Evolutionary conservation across 495 filamentous ascomycete genomes (phyloP), one percentile per base, ranked within the genome.

Genomic region (Lasiosphaeria miniovina): DNA sequence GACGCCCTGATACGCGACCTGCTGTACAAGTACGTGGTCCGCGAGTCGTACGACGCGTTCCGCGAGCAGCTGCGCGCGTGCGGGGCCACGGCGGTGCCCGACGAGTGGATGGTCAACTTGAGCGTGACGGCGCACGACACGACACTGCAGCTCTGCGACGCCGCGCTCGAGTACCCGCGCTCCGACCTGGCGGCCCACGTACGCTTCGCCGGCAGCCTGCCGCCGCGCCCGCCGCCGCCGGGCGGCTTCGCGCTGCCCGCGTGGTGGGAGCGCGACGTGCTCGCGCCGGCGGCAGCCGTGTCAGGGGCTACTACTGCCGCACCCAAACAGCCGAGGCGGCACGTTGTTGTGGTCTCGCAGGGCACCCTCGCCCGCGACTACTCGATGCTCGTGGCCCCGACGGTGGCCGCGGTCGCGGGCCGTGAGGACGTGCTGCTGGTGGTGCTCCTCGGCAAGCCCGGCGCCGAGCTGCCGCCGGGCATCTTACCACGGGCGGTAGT

Each of bases 311-410:
- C 24, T 24, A 2, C 24, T 24, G 2, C 24, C 24, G 24, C 24
- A 24, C 24, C 24, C 24, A 24, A 24, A 24, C 24, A 24, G 24
- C 24, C 7, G 40, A 62, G 54, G 32, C 72, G 71, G 52, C 70
- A 68, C 24, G 55, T 76, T 14, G 57, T 76, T 12, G 65, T 77
- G 48, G 69, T 76, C 10, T 65, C 68, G 1, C 75, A 77, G 58
- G 75, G 75, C 32, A 77, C 75, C 32, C 57, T 71, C 24, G 68
- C 68, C 49, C 67, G 54, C 31, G 55, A 68, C 41, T 66, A 65
- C 12, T 36, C 54, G 38, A 68, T 75, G 45, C 55, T 77, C 4
- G 57, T 76, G 40, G 43, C 74, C 3, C 74, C 75, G 0, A 71
- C 68, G 8, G 52, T 77, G n/a, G 54, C 33, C 3, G 72, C 68